Evolutionary conservation across 192 early-diverging fungal genomes (phyloP).

Genomic region (Entophlyctis luteolus): DNA sequence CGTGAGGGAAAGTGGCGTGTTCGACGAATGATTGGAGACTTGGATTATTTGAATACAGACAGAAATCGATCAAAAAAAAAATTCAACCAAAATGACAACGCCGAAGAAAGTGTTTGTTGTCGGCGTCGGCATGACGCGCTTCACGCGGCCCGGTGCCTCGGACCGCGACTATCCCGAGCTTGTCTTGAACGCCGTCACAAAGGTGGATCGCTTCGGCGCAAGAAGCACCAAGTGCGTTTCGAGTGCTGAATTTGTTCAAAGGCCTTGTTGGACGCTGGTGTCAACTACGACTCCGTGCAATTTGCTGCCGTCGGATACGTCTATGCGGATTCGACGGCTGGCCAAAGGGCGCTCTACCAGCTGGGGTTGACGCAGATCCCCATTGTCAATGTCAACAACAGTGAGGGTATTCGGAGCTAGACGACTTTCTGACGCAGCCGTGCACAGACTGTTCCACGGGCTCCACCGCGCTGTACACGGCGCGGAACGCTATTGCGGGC

Average conservation of each 20-base stretch:
- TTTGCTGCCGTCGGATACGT: constrained; percentile 37
- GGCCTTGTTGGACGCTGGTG: constrained; percentile 66
- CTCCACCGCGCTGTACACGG: constrained; percentile 64
- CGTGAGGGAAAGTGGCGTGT: not conserved
- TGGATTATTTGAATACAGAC: too few relatives aligned
- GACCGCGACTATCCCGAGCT: constrained; percentile 39
- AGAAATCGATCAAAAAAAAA: not conserved
- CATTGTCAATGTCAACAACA: constrained; percentile 73
- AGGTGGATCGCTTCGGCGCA: constrained; percentile 14
- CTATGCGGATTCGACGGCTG: constrained; percentile 57
- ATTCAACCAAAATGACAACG: not conserved
- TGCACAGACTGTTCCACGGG: constrained; percentile 62
- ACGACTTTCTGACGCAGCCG: not conserved
- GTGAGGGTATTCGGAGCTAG: not conserved
- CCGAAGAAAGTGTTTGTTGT: constrained; percentile 31
- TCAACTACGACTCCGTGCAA: constrained; percentile 65
- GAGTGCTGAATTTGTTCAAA: not conserved
- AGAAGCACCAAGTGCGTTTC: not conserved
- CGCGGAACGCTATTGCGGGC: constrained; percentile 55
- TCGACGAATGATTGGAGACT: too few relatives aligned
- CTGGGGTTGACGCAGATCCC: constrained; percentile 50
- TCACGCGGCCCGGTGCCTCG: constrained; percentile 31
- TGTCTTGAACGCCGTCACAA: constrained; percentile 52
- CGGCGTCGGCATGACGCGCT: constrained; percentile 38
- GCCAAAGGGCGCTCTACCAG: constrained; percentile 56